These are phyloP conservation scores for Punica granatum DNA, from an alignment of 345 rosid genomes.

Conservation along the genomic window DNA sequence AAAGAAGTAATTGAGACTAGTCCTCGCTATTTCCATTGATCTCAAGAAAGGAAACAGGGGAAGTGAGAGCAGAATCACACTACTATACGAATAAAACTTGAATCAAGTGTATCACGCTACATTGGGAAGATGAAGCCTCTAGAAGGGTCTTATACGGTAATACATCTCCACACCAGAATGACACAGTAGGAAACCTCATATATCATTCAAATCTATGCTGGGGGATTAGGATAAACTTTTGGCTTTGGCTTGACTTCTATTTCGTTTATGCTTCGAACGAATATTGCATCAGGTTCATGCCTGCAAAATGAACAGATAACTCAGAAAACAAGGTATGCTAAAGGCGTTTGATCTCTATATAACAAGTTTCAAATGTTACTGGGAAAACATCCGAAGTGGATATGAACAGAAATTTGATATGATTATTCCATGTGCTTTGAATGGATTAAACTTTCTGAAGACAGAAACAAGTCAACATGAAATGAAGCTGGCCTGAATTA, in stretches of 20 bases:
- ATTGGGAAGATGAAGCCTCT: background rate
- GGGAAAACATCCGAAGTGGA: background rate
- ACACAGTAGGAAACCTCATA: background rate
- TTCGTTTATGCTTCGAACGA: slow-evolving; percentile 77
- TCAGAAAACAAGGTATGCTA: background rate
- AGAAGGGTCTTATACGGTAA: background rate
- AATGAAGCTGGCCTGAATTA: too few relatives aligned
- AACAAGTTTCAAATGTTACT: background rate
- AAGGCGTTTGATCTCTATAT: background rate
- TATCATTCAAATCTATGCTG: slow-evolving; percentile 25
- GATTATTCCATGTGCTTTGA: background rate
- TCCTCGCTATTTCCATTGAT: too few relatives aligned
- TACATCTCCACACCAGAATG: background rate
- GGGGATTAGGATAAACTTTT: slow-evolving; percentile 70
- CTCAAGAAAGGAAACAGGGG: background rate
- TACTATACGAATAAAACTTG: background rate
- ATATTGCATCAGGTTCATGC: slow-evolving; percentile 88
- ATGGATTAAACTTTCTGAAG: too few relatives aligned
- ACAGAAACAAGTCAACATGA: too few relatives aligned
- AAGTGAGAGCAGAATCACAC: background rate
- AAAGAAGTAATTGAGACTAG: too few relatives aligned
- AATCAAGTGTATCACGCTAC: background rate
- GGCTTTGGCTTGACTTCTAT: slow-evolving; percentile 98
- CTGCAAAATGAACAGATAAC: slow-evolving; percentile 34
- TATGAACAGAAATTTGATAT: too few relatives aligned